phyloP scores from a whole-genome alignment of 2,329 filamentous ascomycete genomes.

The Colletotrichum sp. region DNA sequence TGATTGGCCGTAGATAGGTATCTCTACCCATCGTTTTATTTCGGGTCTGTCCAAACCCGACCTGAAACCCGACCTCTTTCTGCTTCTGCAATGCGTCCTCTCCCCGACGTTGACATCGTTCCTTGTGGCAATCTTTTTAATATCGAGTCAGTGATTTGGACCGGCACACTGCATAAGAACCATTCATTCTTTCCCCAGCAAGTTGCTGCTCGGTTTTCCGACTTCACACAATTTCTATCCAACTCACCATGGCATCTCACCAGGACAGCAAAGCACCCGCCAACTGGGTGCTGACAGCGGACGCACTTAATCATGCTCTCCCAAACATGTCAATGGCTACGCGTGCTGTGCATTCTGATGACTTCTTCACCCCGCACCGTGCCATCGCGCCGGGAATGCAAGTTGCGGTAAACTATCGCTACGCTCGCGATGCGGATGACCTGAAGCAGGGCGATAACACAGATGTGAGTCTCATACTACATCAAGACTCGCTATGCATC shows the following conservation, averaged over 20 bases:
- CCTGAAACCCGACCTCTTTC: background rate
- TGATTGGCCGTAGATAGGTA: background rate
- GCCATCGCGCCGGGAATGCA: background rate
- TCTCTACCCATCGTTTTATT: background rate
- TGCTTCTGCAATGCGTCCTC: background rate
- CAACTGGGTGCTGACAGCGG: background rate
- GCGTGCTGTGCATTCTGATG: background rate
- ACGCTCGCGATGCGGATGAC: background rate
- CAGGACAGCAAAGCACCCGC: background rate
- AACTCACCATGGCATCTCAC: background rate
- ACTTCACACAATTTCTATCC: background rate
- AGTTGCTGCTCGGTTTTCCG: background rate
- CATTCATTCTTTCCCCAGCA: background rate
- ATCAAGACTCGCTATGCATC: accelerated
- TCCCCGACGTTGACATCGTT: background rate
- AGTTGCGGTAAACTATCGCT: background rate
- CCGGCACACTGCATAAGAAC: background rate
- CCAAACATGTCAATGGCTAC: background rate
- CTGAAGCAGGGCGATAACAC: background rate
- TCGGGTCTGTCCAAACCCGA: background rate
- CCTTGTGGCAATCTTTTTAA: accelerated
- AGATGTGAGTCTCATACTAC: background rate
- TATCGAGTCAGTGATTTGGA: accelerated
- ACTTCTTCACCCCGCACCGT: background rate
- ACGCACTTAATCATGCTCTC: background rate